These are phyloP conservation scores for Cenococcum geophilum DNA, from an alignment of 495 filamentous ascomycete genomes.

Conservation along the genomic window DNA sequence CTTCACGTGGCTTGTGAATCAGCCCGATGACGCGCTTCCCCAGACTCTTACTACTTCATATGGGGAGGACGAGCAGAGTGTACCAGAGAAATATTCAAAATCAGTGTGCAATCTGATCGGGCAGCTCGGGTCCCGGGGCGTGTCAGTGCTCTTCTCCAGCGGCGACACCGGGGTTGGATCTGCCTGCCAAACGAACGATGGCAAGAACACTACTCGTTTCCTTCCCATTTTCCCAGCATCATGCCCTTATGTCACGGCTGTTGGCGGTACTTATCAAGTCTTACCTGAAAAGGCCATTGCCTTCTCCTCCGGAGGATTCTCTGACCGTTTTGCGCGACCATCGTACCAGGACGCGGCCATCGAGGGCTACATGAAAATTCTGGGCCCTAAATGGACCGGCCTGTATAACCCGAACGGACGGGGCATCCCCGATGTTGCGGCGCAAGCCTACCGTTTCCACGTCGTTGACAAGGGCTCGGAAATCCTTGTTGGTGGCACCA, in stretches of 20 bases:
- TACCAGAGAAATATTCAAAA: constrained; percentile 60
- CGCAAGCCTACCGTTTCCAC: constrained; percentile 52
- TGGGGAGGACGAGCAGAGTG: constrained; percentile 72
- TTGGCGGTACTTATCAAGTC: constrained; percentile 59
- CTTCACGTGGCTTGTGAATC: constrained; percentile 56
- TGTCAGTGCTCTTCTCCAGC: constrained; percentile 63
- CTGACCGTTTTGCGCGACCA: constrained; percentile 56
- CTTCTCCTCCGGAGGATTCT: constrained; percentile 61
- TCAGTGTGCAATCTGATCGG: constrained; percentile 64
- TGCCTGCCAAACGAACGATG: constrained; percentile 60
- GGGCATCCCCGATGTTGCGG: constrained; percentile 67
- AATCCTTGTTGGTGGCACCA: constrained; percentile 55
- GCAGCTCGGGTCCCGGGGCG: constrained; percentile 69
- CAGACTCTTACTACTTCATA: constrained; percentile 74
- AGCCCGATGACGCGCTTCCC: constrained; percentile 58
- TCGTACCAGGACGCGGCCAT: constrained; percentile 57
- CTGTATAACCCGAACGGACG: constrained; percentile 59
- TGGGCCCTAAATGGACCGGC: constrained; percentile 43
- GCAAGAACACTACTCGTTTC: constrained; percentile 60
- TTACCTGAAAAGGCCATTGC: constrained; percentile 55
- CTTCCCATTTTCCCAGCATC: constrained; percentile 63
- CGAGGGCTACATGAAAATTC: constrained; percentile 46
- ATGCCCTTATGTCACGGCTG: constrained; percentile 68
- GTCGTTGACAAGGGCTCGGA: constrained; percentile 50
- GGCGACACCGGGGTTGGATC: constrained; percentile 68